These are phyloP conservation scores for Rubia peregrina DNA, from an alignment of 305 asterid species.

Conservation along the genomic window DNA sequence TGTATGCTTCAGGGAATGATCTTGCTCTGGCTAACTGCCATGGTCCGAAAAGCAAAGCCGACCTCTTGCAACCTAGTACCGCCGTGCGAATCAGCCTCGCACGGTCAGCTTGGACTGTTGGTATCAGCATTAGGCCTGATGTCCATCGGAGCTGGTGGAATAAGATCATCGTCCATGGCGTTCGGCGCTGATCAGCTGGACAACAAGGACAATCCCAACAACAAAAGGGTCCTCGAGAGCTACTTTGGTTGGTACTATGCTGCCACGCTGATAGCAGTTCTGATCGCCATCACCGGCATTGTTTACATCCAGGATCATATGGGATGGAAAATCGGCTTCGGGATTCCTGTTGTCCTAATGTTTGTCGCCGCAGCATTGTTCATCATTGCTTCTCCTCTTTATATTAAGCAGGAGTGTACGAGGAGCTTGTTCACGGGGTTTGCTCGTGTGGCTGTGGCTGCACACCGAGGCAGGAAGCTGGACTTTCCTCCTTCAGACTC, in stretches of 20 bases:
- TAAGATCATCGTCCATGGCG: constrained; percentile 32
- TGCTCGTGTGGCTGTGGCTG: constrained; percentile 37
- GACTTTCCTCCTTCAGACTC: constrained; percentile 26
- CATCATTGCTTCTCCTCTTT: constrained; percentile 40
- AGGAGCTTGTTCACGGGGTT: constrained; percentile 46
- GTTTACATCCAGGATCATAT: constrained; percentile 53
- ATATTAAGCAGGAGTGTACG: constrained; percentile 31
- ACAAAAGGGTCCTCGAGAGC: constrained; percentile 41
- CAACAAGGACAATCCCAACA: constrained; percentile 26
- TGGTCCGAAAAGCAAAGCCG: constrained; percentile 41
- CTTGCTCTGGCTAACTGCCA: constrained; percentile 51
- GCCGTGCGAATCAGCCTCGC: constrained; percentile 34
- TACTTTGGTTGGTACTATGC: constrained; percentile 66
- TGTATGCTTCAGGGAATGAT: constrained; percentile 39
- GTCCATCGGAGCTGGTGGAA: constrained; percentile 39
- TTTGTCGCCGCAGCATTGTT: constrained; percentile 36
- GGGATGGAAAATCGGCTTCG: constrained; percentile 66
- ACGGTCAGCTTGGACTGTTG: constrained; percentile 34
- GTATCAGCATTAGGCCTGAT: constrained; percentile 47
- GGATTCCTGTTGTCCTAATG: constrained; percentile 53
- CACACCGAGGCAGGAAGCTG: constrained; percentile 44
- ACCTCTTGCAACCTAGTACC: constrained; percentile 29
- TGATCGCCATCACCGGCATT: constrained; percentile 49
- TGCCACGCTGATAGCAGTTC: constrained; percentile 36
- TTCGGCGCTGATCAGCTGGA: constrained; percentile 42